These are phyloP conservation scores for Acacia acuminata DNA, from an alignment of 306 rosid genomes.

Conservation along the genomic window DNA sequence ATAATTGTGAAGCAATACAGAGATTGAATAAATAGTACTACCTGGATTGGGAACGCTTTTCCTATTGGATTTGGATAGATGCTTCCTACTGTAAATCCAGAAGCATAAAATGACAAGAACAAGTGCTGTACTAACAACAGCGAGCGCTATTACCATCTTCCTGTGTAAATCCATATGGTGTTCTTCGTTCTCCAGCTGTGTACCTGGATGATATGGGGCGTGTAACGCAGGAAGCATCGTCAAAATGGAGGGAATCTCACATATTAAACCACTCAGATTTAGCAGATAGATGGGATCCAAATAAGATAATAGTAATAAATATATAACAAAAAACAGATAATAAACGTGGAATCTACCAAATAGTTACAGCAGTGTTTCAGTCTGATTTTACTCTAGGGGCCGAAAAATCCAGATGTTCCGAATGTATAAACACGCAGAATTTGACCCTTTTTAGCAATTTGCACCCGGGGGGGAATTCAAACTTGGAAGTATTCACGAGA, in stretches of 20 bases:
- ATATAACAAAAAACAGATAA: too few relatives aligned
- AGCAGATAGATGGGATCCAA: conserved; percentile 9
- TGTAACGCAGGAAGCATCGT: conserved; percentile 4
- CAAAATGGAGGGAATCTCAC: conserved; percentile 15
- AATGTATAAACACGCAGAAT: too few relatives aligned
- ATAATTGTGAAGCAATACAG: not conserved
- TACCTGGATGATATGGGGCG: conserved; percentile 41
- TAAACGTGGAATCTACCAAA: not conserved
- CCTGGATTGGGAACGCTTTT: conserved; percentile 49
- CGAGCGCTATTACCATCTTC: conserved; percentile 58
- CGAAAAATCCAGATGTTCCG: too few relatives aligned
- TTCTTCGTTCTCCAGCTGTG: conserved; percentile 38
- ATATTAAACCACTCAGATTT: not conserved
- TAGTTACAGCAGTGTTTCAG: conserved; percentile 8
- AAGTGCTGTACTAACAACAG: conserved; percentile 49
- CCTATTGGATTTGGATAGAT: conserved; percentile 42
- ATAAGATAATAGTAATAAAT: not conserved
- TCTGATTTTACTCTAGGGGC: too few relatives aligned
- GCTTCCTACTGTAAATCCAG: conserved; percentile 60
- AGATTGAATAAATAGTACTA: conserved; percentile 12
- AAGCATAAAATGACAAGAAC: conserved; percentile 48
- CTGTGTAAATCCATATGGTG: conserved; percentile 52
- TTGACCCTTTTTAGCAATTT: too few relatives aligned
- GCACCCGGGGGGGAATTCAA: too few relatives aligned
- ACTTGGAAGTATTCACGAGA: too few relatives aligned